Conservation (phyloP, 1,284 basidiomycete genomes). For the Xerocomus minutiporus region DNA sequence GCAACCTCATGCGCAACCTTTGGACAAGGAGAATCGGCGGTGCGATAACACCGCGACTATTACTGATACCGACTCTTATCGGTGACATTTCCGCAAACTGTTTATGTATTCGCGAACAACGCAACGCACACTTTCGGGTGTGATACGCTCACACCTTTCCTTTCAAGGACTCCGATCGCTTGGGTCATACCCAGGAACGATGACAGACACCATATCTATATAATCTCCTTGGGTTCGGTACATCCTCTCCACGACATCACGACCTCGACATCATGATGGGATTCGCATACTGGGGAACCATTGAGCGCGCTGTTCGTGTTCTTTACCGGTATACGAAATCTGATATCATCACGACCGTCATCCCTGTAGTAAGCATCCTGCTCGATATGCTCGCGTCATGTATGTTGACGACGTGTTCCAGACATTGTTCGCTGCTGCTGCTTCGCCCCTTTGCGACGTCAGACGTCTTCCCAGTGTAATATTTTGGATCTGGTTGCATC, state of each 20-base stretch:
- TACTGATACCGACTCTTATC: not conserved
- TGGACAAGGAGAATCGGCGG: not conserved
- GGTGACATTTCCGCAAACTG: not conserved
- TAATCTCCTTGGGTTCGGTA: not conserved
- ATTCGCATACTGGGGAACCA: conserved; percentile 11
- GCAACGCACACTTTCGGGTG: conserved; percentile 6
- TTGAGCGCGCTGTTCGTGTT: conserved; percentile 11
- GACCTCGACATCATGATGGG: conserved; percentile 18
- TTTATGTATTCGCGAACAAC: conserved; percentile 7
- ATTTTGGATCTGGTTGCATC: conserved; percentile 44
- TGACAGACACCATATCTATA: conserved; percentile 14
- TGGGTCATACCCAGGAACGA: conserved; percentile 7
- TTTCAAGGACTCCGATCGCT: conserved; percentile 5
- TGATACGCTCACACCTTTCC: not conserved
- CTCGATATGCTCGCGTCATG: not conserved
- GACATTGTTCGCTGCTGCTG: conserved; percentile 37
- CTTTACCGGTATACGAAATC: conserved; percentile 38
- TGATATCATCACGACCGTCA: conserved; percentile 38
- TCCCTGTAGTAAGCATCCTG: conserved; percentile 35
- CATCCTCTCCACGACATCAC: conserved; percentile 17
- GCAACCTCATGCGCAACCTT: not conserved
- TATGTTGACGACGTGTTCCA: conserved; percentile 12
- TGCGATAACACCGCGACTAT: not conserved
- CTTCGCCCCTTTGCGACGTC: conserved; percentile 29
- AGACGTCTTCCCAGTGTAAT: conserved; percentile 26